A percentile compares a stretch with the other conserved stretches of the same genome.
phyloP scores from a whole-genome alignment of 2,329 filamentous ascomycete species.

The Didymella pinodella region DNA sequence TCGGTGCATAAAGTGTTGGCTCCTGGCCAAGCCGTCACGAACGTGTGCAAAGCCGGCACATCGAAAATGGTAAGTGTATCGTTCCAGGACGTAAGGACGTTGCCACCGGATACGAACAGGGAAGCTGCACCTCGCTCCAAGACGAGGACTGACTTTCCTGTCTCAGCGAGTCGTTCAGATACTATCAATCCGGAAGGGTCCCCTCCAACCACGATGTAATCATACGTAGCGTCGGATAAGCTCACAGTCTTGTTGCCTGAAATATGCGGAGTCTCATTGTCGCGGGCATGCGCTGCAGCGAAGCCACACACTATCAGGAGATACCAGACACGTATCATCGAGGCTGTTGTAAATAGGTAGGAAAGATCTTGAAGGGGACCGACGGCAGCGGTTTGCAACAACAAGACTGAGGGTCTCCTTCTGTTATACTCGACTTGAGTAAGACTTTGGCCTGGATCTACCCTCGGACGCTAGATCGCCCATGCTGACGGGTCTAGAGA shows the following conservation, averaged over 20 bases:
- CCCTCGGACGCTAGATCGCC: background rate
- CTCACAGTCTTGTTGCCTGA: background rate
- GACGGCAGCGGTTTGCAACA: background rate
- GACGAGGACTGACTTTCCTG: background rate
- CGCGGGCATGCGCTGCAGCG: background rate
- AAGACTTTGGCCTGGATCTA: background rate
- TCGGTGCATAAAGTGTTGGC: background rate
- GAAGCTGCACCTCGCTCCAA: background rate
- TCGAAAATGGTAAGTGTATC: background rate
- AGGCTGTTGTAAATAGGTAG: background rate
- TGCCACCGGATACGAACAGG: background rate
- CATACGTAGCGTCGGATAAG: background rate
- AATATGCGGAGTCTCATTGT: background rate
- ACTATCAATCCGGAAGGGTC: background rate
- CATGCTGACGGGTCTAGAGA: background rate
- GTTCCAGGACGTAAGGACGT: background rate
- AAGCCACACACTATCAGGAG: background rate
- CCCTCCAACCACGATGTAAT: background rate
- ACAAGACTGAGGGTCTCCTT: background rate
- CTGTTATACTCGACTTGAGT: background rate
- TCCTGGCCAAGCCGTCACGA: background rate
- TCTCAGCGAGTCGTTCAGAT: background rate
- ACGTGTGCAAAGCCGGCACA: background rate
- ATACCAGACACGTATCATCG: background rate
- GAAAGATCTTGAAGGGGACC: background rate